phyloP scores from a whole-genome alignment of 2,329 filamentous ascomycete genomes.

The Penicillium sp. region DNA sequence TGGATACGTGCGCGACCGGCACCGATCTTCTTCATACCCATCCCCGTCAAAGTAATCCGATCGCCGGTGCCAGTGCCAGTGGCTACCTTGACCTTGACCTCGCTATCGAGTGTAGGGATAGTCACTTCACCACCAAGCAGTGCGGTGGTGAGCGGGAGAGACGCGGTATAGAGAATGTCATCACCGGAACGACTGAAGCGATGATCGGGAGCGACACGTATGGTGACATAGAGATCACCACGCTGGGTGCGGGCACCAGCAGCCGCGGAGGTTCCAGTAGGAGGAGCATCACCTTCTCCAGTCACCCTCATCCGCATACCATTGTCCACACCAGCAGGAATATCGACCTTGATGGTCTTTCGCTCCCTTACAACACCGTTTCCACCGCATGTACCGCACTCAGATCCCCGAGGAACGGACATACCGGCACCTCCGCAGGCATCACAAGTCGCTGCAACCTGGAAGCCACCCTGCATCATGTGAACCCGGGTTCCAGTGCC shows the following conservation, averaged over 20 bases:
- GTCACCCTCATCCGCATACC: conserved; percentile 88
- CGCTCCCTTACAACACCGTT: conserved; percentile 82
- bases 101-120: conserved; percentile 86
- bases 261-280: conserved; percentile 71
- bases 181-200: conserved; percentile 87
- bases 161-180: conserved; percentile 90
- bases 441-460: conserved; percentile 89
- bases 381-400: conserved; percentile 79
- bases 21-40: conserved; percentile 86
- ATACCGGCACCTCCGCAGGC: conserved; percentile 79
- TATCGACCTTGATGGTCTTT: conserved; percentile 85
- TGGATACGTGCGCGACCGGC: conserved; percentile 59
- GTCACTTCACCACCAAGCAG: conserved; percentile 87
- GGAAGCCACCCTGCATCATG: conserved; percentile 89
- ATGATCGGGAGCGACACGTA: conserved; percentile 84
- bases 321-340: conserved; percentile 93
- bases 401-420: conserved; percentile 75
- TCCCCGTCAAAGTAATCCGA: conserved; percentile 82
- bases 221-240: conserved; percentile 89
- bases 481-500: conserved; percentile 87
- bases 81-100: conserved; percentile 86
- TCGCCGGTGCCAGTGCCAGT: conserved; percentile 94
- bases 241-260: conserved; percentile 68
- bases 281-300: conserved; percentile 84
- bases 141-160: conserved; percentile 89